Evolutionary conservation across 2,329 filamentous ascomycete genomes (phyloP).

Genomic region (Aspergillus japonicus): DNA sequence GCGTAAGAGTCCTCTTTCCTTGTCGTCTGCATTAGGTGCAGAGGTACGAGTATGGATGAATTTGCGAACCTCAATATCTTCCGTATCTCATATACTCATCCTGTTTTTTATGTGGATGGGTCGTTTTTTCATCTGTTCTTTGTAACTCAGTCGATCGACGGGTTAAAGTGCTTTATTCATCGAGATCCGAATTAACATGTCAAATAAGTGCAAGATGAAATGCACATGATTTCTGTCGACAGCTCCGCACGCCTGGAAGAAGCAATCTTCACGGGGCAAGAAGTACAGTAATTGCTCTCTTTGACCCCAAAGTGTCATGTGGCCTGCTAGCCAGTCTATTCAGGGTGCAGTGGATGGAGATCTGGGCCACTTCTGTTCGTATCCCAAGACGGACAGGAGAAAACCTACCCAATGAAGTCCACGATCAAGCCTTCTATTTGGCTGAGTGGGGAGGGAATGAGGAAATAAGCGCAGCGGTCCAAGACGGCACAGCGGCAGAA

Average conservation of each 20-base stretch:
- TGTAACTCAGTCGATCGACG: too few species aligned
- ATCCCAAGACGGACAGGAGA: background rate
- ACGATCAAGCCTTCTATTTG: background rate
- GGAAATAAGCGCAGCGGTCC: background rate
- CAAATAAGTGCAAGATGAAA: background rate
- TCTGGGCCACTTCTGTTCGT: background rate
- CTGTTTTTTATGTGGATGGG: too few species aligned
- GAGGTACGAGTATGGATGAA: too few species aligned
- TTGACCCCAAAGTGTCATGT: background rate
- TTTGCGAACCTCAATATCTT: accelerated
- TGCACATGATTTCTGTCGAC: background rate
- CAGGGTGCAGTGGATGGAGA: background rate
- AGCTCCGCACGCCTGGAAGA: background rate
- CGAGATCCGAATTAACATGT: too few species aligned
- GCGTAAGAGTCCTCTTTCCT: too few species aligned
- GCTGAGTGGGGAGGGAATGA: background rate
- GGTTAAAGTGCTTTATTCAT: too few species aligned
- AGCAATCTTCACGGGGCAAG: background rate
- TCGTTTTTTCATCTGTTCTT: too few species aligned
- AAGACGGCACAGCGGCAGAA: background rate
- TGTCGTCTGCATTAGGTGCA: too few species aligned
- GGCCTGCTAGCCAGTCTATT: background rate
- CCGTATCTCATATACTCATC: too few species aligned
- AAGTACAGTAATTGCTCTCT: too few species aligned
- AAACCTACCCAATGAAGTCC: constrained; percentile 5